Conservation (phyloP, 306 rosid species). For the Rosa lucieae region DNA sequence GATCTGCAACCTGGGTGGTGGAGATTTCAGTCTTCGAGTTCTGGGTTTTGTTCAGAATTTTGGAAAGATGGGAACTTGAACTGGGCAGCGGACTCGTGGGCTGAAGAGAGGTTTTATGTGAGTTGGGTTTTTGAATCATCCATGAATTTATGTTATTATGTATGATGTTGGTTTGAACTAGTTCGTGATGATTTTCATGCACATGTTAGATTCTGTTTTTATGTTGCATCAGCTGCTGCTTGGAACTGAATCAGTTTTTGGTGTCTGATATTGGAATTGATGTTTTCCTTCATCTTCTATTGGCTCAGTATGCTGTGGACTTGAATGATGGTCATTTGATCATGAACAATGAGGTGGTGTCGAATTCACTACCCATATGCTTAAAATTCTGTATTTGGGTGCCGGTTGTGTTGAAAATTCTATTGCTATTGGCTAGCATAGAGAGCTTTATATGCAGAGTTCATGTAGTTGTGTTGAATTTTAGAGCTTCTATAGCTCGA, state of each 20-base stretch:
- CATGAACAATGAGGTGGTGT: background rate
- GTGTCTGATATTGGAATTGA: background rate
- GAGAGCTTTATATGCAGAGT: background rate
- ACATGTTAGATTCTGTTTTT: background rate
- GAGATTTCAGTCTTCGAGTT: constrained; percentile 24
- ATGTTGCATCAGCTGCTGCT: background rate
- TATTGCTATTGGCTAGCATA: background rate
- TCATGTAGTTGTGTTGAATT: background rate
- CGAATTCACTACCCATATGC: background rate
- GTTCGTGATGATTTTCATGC: background rate
- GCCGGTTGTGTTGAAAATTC: constrained; percentile 7
- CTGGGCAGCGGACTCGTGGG: constrained; percentile 1
- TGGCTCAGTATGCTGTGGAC: background rate
- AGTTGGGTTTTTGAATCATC: constrained; percentile 13
- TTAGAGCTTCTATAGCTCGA: constrained; percentile 8
- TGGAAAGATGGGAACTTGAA: constrained; percentile 2
- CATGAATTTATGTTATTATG: too few relatives aligned
- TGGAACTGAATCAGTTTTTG: background rate
- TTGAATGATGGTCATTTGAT: background rate
- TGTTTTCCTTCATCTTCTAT: background rate
- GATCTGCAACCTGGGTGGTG: constrained; percentile 38
- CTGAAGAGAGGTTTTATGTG: constrained; percentile 19
- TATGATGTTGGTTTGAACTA: constrained; percentile 1
- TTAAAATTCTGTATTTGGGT: background rate
- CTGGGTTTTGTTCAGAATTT: constrained; percentile 20